Conservation (phyloP, 805 yeast species). For the Metschnikowia noctiluminum region DNA sequence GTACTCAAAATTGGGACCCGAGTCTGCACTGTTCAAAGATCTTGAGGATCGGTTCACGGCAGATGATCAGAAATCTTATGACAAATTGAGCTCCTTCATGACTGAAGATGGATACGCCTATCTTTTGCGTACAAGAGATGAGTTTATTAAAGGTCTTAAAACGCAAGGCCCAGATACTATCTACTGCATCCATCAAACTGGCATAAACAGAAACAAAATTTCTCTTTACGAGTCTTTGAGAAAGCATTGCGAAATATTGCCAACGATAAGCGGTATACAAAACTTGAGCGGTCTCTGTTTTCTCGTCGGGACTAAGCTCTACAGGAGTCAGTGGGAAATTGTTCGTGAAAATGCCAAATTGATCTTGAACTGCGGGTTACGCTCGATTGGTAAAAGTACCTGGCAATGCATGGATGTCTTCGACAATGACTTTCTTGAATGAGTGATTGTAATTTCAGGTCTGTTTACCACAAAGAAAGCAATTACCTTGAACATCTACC, state of each 20-base stretch:
- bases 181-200: constrained; percentile 11
- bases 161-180: constrained; percentile 4
- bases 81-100: constrained; percentile 22
- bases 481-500: too few species aligned
- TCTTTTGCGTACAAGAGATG: constrained; percentile 31
- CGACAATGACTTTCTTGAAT: constrained; percentile 15
- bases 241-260: constrained; percentile 34
- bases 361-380: constrained; percentile 39
- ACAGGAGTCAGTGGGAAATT: constrained; percentile 41
- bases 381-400: constrained; percentile 38
- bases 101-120: constrained; percentile 39
- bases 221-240: constrained; percentile 28
- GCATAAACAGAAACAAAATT: constrained; percentile 4
- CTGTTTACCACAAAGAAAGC: too few species aligned
- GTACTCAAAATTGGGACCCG: constrained; percentile 32
- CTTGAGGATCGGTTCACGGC: constrained; percentile 4
- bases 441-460: background rate
- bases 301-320: constrained; percentile 34
- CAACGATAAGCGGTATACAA: constrained; percentile 32
- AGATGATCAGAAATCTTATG: constrained; percentile 20
- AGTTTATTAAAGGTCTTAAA: constrained; percentile 19
- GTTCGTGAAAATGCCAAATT: constrained; percentile 41
- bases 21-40: constrained; percentile 24
- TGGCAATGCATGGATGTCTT: constrained; percentile 36
- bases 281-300: constrained; percentile 43